phyloP scores from a whole-genome alignment of 208 protist species.

The Wallacemonas sp. region DNA sequence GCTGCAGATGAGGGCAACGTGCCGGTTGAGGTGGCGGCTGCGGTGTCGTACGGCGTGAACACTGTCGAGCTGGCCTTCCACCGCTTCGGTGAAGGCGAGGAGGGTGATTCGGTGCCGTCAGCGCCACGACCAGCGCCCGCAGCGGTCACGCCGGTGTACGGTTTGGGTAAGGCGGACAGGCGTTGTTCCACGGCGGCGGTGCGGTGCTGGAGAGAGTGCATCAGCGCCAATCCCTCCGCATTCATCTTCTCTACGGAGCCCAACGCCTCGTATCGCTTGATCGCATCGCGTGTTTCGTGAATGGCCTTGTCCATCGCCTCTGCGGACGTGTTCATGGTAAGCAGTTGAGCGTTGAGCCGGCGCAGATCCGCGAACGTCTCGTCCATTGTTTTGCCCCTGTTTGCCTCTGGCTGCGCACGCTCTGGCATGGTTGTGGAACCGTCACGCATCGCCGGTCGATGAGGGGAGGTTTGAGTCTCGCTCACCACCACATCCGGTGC shows the following conservation, averaged over 20 bases:
- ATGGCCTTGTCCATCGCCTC: constrained; percentile 81
- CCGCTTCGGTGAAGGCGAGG: neutral
- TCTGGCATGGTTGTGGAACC: constrained; percentile 12
- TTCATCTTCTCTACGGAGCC: constrained; percentile 36
- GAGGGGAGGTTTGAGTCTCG: constrained; percentile 17
- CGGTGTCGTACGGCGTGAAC: constrained; percentile 7
- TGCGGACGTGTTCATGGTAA: constrained; percentile 58
- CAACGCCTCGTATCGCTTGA: constrained; percentile 54
- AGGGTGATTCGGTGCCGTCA: too few species aligned
- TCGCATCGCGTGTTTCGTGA: constrained; percentile 53
- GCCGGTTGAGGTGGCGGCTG: neutral
- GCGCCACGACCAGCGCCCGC: neutral
- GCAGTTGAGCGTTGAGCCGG: constrained; percentile 61
- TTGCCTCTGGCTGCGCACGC: constrained; percentile 12
- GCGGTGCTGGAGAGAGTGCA: constrained; percentile 46
- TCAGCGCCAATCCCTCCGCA: constrained; percentile 55
- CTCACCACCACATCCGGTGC: neutral
- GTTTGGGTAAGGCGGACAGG: constrained; percentile 31
- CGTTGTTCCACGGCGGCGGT: constrained; percentile 66
- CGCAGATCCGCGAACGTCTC: constrained; percentile 52
- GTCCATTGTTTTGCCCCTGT: constrained; percentile 38
- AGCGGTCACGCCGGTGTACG: neutral
- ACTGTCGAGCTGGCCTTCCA: constrained; percentile 1
- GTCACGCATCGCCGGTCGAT: constrained; percentile 14
- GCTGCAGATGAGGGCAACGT: neutral